A percentile compares a stretch with the other conserved stretches of the same genome.
Evolutionary conservation across 371 early-diverging fungal species (phyloP).

Genomic region (Haplosporangium sp.): DNA sequence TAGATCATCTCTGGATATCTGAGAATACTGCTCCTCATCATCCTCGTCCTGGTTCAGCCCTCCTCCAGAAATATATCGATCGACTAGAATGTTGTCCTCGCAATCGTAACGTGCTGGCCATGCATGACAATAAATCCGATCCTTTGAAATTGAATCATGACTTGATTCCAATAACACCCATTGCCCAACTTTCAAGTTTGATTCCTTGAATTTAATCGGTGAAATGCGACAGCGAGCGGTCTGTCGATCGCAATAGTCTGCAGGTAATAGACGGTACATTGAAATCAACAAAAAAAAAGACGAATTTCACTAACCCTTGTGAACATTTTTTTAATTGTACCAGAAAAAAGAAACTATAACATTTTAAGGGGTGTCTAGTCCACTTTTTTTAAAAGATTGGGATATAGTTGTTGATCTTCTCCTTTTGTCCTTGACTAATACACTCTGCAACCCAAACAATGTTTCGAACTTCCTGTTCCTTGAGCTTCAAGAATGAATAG

Average conservation of each 20-base stretch:
- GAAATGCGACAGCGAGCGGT: conserved; percentile 54
- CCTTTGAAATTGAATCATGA: neutral
- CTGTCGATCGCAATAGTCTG: conserved; percentile 50
- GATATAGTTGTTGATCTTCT: conserved; percentile 93
- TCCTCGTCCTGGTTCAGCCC: neutral
- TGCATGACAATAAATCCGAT: conserved; percentile 34
- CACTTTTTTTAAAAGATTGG: conserved; percentile 74
- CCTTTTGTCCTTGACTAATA: conserved; percentile 97
- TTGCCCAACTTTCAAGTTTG: conserved; percentile 38
- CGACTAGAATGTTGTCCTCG: conserved; percentile 27
- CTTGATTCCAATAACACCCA: conserved; percentile 35
- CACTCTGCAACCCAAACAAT: conserved; percentile 99
- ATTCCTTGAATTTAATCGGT: conserved; percentile 21
- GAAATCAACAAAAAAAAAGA: neutral
- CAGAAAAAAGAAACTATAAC: too few relatives aligned
- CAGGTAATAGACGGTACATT: conserved; percentile 38
- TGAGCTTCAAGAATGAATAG: conserved; percentile 96
- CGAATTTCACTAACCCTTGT: too few relatives aligned
- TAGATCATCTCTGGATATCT: conserved; percentile 1
- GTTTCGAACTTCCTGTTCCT: conserved; percentile 99
- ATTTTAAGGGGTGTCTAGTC: neutral
- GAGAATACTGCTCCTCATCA: neutral
- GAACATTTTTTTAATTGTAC: too few relatives aligned
- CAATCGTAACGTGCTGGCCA: conserved; percentile 53
- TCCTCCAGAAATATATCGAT: conserved; percentile 18